These are phyloP conservation scores for Microthlaspi erraticum DNA, from an alignment of 345 rosid species.

Conservation along the genomic window DNA sequence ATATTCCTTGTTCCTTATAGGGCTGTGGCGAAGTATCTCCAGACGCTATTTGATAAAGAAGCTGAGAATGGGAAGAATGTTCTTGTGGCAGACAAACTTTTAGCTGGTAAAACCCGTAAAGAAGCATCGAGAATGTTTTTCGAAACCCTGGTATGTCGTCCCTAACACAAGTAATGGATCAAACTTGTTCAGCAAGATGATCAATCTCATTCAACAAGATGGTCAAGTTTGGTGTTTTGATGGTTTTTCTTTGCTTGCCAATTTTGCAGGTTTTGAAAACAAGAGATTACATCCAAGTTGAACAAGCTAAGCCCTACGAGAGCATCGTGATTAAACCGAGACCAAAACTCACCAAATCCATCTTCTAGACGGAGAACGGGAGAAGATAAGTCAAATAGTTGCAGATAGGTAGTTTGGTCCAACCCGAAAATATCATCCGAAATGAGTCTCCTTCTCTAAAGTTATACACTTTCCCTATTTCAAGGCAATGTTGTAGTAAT, in stretches of 20 bases:
- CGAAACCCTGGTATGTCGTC: constrained; percentile 86
- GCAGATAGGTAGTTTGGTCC: constrained; percentile 48
- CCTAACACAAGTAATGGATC: constrained; percentile 16
- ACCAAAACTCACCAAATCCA: constrained; percentile 82
- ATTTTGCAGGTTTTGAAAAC: constrained; percentile 83
- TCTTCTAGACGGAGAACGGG: constrained; percentile 56
- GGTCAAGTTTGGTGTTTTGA: background rate
- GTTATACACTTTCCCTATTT: constrained; percentile 14
- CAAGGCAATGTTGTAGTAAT: constrained; percentile 34
- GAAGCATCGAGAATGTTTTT: constrained; percentile 99
- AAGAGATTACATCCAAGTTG: constrained; percentile 87
- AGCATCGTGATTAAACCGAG: constrained; percentile 69
- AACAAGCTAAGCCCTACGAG: constrained; percentile 77
- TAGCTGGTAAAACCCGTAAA: constrained; percentile 92
- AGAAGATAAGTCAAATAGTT: constrained; percentile 33
- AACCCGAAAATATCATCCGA: constrained; percentile 21
- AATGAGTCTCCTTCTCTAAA: constrained; percentile 23
- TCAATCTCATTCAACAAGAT: too few species aligned
- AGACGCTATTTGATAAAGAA: constrained; percentile 71
- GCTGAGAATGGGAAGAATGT: constrained; percentile 61
- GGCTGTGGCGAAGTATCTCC: constrained; percentile 95
- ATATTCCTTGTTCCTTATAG: constrained; percentile 47
- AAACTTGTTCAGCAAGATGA: too few species aligned
- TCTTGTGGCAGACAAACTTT: constrained; percentile 67
- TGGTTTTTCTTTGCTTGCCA: background rate